Conservation (phyloP, 2,329 filamentous ascomycete species). For the Epicoccum sorghinum region DNA sequence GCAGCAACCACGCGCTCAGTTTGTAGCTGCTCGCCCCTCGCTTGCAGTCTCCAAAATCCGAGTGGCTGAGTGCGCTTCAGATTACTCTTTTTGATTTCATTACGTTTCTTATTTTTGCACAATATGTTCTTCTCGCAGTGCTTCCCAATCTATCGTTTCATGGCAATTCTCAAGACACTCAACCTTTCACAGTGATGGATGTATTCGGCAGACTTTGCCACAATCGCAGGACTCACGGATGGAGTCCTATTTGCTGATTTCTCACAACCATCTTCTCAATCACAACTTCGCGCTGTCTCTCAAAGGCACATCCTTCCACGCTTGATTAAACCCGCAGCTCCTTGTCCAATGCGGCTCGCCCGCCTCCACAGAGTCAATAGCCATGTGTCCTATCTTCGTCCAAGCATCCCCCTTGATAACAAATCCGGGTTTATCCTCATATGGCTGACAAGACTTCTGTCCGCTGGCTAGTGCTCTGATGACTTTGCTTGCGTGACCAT, state of each 20-base stretch:
- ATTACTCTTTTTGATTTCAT: no score
- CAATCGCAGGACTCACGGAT: no score
- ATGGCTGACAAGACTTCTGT: conserved; percentile 58
- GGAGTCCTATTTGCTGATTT: no score
- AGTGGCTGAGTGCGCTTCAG: no score
- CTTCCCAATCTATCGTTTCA: no score
- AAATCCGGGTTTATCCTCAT: conserved; percentile 51
- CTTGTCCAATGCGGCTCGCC: conserved; percentile 64
- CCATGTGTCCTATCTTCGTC: conserved; percentile 65
- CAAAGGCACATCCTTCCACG: conserved; percentile 61
- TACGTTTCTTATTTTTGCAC: no score
- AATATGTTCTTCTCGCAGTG: no score
- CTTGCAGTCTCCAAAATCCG: neutral
- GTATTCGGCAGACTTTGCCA: no score
- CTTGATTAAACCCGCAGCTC: conserved; percentile 66
- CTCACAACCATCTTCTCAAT: neutral
- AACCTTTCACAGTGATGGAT: no score
- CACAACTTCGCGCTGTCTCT: conserved; percentile 33
- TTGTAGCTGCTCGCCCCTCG: neutral
- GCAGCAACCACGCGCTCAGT: conserved; percentile 8
- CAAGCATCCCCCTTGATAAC: conserved; percentile 64
- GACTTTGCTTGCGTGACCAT: conserved; percentile 83
- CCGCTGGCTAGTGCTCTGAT: conserved; percentile 72
- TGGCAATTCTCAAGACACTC: no score
- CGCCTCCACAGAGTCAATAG: conserved; percentile 66